These are phyloP conservation scores for Yamadazyma phyllophila DNA, from an alignment of 805 yeast genomes.

Conservation along the genomic window DNA sequence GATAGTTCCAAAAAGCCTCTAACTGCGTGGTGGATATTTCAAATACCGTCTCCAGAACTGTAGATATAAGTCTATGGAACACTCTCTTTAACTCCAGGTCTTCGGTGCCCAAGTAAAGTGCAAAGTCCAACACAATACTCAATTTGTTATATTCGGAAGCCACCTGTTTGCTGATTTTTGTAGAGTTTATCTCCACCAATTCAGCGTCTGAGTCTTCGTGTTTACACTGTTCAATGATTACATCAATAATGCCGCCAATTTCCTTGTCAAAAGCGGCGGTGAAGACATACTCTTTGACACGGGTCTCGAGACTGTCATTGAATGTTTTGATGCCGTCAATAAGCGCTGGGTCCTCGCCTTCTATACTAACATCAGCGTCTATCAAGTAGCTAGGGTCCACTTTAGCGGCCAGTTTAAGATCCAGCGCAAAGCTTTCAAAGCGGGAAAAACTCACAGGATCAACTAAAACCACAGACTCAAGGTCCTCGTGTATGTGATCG, in stretches of 20 bases:
- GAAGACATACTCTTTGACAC: neutral
- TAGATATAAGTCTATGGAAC: constrained; percentile 26
- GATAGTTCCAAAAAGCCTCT: constrained; percentile 32
- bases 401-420: neutral
- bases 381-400: neutral
- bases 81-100: constrained; percentile 19
- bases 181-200: neutral
- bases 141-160: constrained; percentile 15
- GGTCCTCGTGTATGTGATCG: neutral
- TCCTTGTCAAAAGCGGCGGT: neutral
- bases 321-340: neutral
- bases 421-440: neutral
- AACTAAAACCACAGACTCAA: too few relatives aligned
- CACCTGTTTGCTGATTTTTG: neutral
- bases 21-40: constrained; percentile 18
- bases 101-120: constrained; percentile 19
- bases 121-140: constrained; percentile 25
- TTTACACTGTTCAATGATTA: neutral
- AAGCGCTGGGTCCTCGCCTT: neutral
- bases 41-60: constrained; percentile 22
- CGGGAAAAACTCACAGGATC: neutral
- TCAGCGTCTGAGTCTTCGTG: neutral
- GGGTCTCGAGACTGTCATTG: constrained; percentile 3
- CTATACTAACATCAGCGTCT: neutral
- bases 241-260: neutral